phyloP scores from a whole-genome alignment of 2,329 filamentous ascomycete species.

The Trichophyton benhamiae region DNA sequence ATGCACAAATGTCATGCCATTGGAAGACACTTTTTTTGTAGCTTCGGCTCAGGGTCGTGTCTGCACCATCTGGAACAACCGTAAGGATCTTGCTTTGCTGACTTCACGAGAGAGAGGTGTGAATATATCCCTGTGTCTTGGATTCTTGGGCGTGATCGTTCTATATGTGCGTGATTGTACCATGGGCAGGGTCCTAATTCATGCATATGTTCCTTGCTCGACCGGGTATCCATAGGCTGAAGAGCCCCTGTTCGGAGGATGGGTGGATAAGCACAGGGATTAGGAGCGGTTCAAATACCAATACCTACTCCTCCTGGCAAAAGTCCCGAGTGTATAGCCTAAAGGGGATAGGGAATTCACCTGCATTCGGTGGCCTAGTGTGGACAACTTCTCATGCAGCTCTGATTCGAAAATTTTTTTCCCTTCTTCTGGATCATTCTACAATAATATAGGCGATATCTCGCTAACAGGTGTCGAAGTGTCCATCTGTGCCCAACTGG shows the following conservation, averaged over 20 bases:
- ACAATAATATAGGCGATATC: not conserved
- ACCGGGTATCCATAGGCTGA: not conserved
- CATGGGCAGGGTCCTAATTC: not conserved
- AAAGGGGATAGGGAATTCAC: not conserved
- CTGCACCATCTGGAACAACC: not conserved
- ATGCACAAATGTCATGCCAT: not conserved
- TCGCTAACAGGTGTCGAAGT: not conserved
- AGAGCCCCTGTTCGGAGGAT: not conserved
- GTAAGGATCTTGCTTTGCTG: not conserved
- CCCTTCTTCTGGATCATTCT: not conserved
- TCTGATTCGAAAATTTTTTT: not conserved
- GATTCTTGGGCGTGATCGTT: not conserved
- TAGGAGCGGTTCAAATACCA: not conserved
- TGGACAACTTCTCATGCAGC: not conserved
- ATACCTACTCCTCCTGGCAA: not conserved
- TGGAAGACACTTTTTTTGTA: not conserved
- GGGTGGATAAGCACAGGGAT: not conserved
- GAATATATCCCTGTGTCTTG: not conserved
- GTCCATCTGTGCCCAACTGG: not conserved
- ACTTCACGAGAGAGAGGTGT: not conserved
- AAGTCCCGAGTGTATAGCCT: not conserved
- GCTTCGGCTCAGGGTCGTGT: not conserved
- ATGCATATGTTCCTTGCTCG: not conserved
- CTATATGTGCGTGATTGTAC: not conserved
- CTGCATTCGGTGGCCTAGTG: not conserved